Conservation (phyloP, 495 filamentous ascomycete species). For the Sabuloglossum arenarium region DNA sequence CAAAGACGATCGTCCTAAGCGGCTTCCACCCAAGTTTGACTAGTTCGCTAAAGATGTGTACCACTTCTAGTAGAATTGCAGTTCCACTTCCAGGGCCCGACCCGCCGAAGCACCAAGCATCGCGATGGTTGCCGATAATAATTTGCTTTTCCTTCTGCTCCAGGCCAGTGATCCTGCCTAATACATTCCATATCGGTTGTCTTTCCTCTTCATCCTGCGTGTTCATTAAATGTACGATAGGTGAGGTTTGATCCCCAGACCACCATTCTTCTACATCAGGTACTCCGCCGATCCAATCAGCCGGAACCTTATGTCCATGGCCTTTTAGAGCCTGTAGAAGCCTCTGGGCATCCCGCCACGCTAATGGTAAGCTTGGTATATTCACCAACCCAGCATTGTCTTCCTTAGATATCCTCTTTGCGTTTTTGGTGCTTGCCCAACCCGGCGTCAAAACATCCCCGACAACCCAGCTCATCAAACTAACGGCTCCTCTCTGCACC, state of each 20-base stretch:
- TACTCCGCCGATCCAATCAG: constrained; percentile 59
- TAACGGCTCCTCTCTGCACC: constrained; percentile 68
- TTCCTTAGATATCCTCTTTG: constrained; percentile 41
- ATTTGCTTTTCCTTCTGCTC: constrained; percentile 72
- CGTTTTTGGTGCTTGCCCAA: constrained; percentile 50
- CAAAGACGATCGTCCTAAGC: constrained; percentile 81
- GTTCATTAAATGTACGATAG: constrained; percentile 67
- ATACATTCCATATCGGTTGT: constrained; percentile 77
- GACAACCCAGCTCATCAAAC: constrained; percentile 60
- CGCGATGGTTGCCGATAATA: constrained; percentile 83
- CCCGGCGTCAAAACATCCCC: constrained; percentile 84
- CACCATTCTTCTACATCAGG: constrained; percentile 56
- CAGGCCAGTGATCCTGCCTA: constrained; percentile 59
- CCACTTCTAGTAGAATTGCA: constrained; percentile 73
- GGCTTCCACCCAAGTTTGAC: constrained; percentile 63
- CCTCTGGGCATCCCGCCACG: constrained; percentile 71
- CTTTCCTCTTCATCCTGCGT: constrained; percentile 64
- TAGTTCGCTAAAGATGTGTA: constrained; percentile 63
- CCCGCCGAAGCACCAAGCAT: constrained; percentile 82
- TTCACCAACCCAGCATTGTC: constrained; percentile 51
- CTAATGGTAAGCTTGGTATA: constrained; percentile 74
- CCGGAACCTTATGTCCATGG: constrained; percentile 45
- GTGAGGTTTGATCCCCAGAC: constrained; percentile 59
- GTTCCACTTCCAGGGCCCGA: constrained; percentile 74
- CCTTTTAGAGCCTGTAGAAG: constrained; percentile 61